A percentile compares a stretch with the other conserved stretches of the same genome.
Conservation (phyloP, 306 rosid genomes). For the cucumber (Cucumis sativus) region DNA sequence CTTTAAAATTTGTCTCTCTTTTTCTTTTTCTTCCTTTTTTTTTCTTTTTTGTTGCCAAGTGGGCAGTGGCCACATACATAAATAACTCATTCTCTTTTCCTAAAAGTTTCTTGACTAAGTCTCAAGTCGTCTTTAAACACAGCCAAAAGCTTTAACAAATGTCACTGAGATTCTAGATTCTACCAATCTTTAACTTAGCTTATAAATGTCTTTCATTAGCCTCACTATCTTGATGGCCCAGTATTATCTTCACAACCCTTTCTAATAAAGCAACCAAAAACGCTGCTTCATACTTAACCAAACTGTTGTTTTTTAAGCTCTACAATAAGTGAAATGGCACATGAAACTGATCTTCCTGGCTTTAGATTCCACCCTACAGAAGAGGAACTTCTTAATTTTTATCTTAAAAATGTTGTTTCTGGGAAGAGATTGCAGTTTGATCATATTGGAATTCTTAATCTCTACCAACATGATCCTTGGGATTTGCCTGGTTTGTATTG, state of each 20-base stretch:
- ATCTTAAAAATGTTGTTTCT: constrained; percentile 51
- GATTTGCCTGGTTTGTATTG: constrained; percentile 57
- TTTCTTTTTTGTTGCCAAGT: background rate
- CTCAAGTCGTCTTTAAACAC: constrained; percentile 1
- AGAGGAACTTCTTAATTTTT: constrained; percentile 83
- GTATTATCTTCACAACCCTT: background rate
- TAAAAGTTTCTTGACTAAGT: constrained; percentile 16
- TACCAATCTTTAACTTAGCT: background rate
- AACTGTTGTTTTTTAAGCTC: background rate
- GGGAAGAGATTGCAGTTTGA: constrained; percentile 57
- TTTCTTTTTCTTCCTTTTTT: background rate
- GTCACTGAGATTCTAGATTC: background rate
- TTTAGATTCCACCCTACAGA: constrained; percentile 93
- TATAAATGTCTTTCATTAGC: background rate
- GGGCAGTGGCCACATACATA: too few species aligned
- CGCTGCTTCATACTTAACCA: background rate
- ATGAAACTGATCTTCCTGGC: constrained; percentile 65
- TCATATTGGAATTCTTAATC: constrained; percentile 65
- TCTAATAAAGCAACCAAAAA: background rate
- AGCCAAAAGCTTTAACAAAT: background rate
- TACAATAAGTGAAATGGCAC: constrained; percentile 13
- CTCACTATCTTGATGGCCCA: background rate
- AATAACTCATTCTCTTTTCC: background rate
- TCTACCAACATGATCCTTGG: constrained; percentile 81
- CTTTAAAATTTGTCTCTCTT: background rate